Evolutionary conservation across 148 eudicot species (phyloP), one percentile per base, ranked within the genome.

Genomic region (Vaccinium vitisidaea): DNA sequence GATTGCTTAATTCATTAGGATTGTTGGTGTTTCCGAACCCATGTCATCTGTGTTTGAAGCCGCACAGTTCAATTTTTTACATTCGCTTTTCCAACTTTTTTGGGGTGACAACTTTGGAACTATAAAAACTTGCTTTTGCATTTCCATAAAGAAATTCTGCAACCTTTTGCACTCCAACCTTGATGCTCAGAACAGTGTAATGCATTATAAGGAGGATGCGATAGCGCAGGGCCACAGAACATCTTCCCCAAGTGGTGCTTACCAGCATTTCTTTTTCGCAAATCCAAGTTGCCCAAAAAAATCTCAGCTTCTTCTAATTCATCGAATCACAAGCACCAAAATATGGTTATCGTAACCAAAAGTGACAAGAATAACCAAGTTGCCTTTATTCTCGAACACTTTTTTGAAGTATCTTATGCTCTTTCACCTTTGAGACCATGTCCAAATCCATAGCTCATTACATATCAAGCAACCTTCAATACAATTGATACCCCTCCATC

Each of bases 321-420:
- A 25, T 39, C 12, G 9, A 61, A 81, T 52, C 69, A 83, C 14
- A 19, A 54, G 63, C 65, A 52, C 36, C 12, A 19, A 9, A 82
- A 25, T 67, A 63, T 81, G 30, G 75, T 6, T 6, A 52, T 46
- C 9, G n/a, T 82, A 32, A 12, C 78, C 67, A 77, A 27, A 8
- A 46, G 78, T 50, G 27, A 58, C 23, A 48, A 63, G 53, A 63
- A 81, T 55, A 65, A 77, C 15, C 43, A 27, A 58, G 18, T 67
- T 49, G 8, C 76, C 75, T 84, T 77, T 77, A 79, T 84, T 67
- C 86, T 84, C 77, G 82, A 78, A 21, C 63, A 18, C 50, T 63
- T 32, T 3, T 77, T 1, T 3, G 14, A 55, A 63, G 86, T 65
- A 79, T 84, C 86, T 18, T 19, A 79, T 84, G 79, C 77, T 53